A percentile compares a stretch with the other conserved stretches of the same genome.
Conservation (phyloP, 1,139 yeast genomes). For the Taphrina pruni region DNA sequence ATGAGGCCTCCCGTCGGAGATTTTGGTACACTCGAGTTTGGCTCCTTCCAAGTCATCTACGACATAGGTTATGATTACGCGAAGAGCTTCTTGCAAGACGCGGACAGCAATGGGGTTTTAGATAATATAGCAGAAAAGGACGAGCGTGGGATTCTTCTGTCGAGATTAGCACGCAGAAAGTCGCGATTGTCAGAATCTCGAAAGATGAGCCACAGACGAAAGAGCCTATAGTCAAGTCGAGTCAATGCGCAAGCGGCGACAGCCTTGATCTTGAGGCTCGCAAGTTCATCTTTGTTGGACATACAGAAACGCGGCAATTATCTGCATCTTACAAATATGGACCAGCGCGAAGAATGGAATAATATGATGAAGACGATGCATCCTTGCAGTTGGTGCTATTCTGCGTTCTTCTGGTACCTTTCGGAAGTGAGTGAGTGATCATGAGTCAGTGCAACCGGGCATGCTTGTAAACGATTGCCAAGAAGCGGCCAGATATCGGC, state of each 20-base stretch:
- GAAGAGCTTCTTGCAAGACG: slow-evolving; percentile 60
- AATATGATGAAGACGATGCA: too few species aligned
- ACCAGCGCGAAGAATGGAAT: too few species aligned
- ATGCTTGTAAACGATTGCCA: too few species aligned
- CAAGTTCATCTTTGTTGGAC: background rate
- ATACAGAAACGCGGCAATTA: too few species aligned
- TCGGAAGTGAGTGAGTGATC: too few species aligned
- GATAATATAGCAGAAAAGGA: slow-evolving; percentile 20
- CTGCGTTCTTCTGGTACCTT: too few species aligned
- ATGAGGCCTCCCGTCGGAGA: slow-evolving; percentile 92
- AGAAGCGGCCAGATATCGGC: too few species aligned
- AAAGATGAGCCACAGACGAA: slow-evolving; percentile 13
- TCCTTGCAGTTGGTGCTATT: too few species aligned
- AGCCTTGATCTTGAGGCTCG: background rate
- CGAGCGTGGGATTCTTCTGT: background rate
- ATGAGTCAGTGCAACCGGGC: too few species aligned
- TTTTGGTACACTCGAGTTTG: slow-evolving; percentile 90
- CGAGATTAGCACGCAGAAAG: background rate
- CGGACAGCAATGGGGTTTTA: slow-evolving; percentile 63
- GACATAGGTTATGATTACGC: slow-evolving; percentile 79
- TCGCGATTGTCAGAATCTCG: background rate
- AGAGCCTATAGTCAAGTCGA: slow-evolving; percentile 3
- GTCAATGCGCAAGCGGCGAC: background rate
- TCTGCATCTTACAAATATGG: too few species aligned
- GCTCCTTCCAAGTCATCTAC: slow-evolving; percentile 86